Evolutionary conservation across 148 eudicot genomes (phyloP).

Genomic region (Polygonum maritimum): DNA sequence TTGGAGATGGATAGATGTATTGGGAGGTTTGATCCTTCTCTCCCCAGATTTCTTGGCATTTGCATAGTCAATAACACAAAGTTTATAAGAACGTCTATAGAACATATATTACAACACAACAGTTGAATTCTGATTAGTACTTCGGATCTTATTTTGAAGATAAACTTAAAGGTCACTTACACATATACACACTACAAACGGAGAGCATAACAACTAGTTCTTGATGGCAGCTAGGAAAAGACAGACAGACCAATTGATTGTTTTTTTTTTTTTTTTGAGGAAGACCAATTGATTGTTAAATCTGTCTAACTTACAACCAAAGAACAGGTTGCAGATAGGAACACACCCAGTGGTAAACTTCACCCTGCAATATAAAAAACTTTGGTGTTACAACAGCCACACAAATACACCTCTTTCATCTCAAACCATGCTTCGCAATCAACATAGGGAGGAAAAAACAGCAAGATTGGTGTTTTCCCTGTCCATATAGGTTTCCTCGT

Average conservation of each 20-base stretch:
- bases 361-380: background rate
- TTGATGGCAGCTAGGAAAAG: background rate
- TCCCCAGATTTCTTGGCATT: too few relatives aligned
- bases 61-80: background rate
- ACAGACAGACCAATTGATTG: background rate
- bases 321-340: background rate
- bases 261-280: too few relatives aligned
- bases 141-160: background rate
- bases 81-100: background rate
- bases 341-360: background rate
- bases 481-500: background rate
- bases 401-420: background rate
- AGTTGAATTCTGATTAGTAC: background rate
- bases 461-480: background rate
- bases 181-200: background rate
- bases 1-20: too few relatives aligned
- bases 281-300: background rate
- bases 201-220: background rate
- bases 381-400: background rate
- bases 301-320: background rate
- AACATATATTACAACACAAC: background rate
- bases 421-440: background rate
- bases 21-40: too few relatives aligned
- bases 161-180: background rate
- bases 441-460: background rate